Evolutionary conservation across 2,329 filamentous ascomycete species (phyloP).

Genomic region (Sphaceloma murrayae): DNA sequence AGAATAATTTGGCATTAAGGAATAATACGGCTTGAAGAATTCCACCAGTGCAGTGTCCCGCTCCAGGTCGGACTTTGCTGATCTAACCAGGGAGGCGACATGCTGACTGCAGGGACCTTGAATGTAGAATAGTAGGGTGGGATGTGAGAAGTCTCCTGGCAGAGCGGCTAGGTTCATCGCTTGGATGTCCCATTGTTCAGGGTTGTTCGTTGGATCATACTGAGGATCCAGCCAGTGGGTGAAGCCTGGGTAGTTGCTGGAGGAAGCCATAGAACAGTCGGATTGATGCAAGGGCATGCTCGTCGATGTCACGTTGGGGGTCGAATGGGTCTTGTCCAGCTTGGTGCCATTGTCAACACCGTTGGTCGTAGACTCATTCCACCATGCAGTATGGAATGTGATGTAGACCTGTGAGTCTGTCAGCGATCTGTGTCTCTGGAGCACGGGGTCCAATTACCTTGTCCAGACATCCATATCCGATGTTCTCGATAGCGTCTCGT

Average conservation of each 20-base stretch:
- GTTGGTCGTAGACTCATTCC: too few relatives aligned
- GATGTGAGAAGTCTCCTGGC: slow-evolving; percentile 50
- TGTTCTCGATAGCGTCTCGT: slow-evolving; percentile 35
- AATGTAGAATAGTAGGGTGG: slow-evolving; percentile 77
- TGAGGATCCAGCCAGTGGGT: slow-evolving; percentile 64
- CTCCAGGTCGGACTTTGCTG: slow-evolving; percentile 34
- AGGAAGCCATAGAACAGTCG: slow-evolving; percentile 21
- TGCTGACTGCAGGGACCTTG: slow-evolving; percentile 54
- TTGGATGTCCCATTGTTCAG: slow-evolving; percentile 51
- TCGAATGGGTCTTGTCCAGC: slow-evolving; percentile 13
- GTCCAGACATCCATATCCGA: slow-evolving; percentile 20
- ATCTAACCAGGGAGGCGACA: slow-evolving; percentile 35
- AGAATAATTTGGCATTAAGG: slow-evolving; percentile 60
- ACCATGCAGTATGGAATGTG: slow-evolving; percentile 65
- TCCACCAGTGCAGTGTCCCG: slow-evolving; percentile 48
- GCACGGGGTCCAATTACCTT: slow-evolving; percentile 18
- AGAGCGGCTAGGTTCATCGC: slow-evolving; percentile 67
- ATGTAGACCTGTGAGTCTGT: slow-evolving; percentile 32
- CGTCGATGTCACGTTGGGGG: slow-evolving; percentile 32
- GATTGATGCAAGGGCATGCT: slow-evolving; percentile 29
- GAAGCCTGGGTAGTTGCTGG: slow-evolving; percentile 51
- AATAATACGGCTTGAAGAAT: slow-evolving; percentile 72
- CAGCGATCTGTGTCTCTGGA: slow-evolving; percentile 18
- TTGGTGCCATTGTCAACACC: neutral
- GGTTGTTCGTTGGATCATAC: slow-evolving; percentile 55